These are phyloP conservation scores for Thraustochytrium sp. DNA, from an alignment of 352 stramenopile genomes.

Conservation along the genomic window DNA sequence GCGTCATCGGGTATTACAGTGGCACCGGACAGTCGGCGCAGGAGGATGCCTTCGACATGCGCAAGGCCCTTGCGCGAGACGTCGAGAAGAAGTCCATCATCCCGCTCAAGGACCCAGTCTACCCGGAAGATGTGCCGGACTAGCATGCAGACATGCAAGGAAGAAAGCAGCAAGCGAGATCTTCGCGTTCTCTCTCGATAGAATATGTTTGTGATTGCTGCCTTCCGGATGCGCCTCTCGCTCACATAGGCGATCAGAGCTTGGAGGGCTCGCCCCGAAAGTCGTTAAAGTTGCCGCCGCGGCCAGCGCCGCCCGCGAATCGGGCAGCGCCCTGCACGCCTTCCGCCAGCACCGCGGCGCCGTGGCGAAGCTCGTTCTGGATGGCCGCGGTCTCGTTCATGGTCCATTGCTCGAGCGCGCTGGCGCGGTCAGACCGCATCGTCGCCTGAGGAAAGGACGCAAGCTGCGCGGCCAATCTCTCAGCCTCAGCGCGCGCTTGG, in stretches of 20 bases:
- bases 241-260: not conserved
- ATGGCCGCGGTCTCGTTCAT: not conserved
- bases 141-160: not conserved
- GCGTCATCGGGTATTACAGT: conserved; percentile 83
- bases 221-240: not conserved
- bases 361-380: conserved; percentile 8
- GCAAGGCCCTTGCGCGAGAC: conserved; percentile 78
- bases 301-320: not conserved
- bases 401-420: conserved; percentile 1
- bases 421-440: conserved; percentile 19
- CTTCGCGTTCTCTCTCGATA: not conserved
- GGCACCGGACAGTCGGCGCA: conserved; percentile 69
- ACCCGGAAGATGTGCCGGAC: conserved; percentile 51
- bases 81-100: conserved; percentile 80
- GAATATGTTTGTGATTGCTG: not conserved
- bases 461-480: conserved; percentile 15
- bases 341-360: not conserved
- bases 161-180: not conserved
- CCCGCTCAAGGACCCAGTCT: conserved; percentile 71
- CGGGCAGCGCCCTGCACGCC: not conserved
- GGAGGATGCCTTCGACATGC: conserved; percentile 77
- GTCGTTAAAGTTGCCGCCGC: conserved; percentile 14
- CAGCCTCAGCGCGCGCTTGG: not conserved
- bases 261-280: not conserved
- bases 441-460: not conserved